Evolutionary conservation across 768 basidiomycete genomes (phyloP), one percentile per base, ranked within the genome.

Genomic region (Serpula lacrymans): DNA sequence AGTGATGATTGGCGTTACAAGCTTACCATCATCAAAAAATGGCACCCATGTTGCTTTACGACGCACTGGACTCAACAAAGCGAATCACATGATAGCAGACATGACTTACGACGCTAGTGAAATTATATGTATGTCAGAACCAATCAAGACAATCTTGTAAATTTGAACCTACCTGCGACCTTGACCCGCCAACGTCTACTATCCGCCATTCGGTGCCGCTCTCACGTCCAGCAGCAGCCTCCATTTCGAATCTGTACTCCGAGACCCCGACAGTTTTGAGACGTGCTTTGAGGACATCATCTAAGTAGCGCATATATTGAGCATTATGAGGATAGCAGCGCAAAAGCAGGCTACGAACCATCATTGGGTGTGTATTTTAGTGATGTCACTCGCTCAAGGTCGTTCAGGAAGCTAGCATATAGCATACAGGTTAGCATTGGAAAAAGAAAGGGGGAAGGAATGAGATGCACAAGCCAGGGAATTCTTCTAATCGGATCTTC

Each of bases 161-260:
- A n/a, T n/a, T n/a, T n/a, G n/a, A 8, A 54, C 69, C 50, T 47
- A 74, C 74, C 63, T 75, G 73, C 35, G 71, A 72, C 36, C 73
- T 62, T 43, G 72, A 73, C 41, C 74, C 74, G 13, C 74, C 74
- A 28, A 76, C 74, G 42, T 77, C 74, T 32, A 75, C 67, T 53
- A 76, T 75, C 41, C 75, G 64, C 74, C 74, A 76, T 43, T 77
- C 71, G 2, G 74, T 68, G 10, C 75, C 74, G 35, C 68, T 66
- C 45, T 77, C 75, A 23, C 68, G 63, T 16, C 75, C 65, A 20
- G 65, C 67, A 5, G 65, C 70, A 7, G 81, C 74, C 51, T 74
- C 87, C 82, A 89, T 87, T 64, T 86, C 79, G 48, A 88, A 89
- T 58, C 74, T 81, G 63, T 89, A 87, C 59, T 89, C 87, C 3